Base-by-base conservation (phyloP, 148 eudicot species). In the Hydrangea macrophylla region DNA sequence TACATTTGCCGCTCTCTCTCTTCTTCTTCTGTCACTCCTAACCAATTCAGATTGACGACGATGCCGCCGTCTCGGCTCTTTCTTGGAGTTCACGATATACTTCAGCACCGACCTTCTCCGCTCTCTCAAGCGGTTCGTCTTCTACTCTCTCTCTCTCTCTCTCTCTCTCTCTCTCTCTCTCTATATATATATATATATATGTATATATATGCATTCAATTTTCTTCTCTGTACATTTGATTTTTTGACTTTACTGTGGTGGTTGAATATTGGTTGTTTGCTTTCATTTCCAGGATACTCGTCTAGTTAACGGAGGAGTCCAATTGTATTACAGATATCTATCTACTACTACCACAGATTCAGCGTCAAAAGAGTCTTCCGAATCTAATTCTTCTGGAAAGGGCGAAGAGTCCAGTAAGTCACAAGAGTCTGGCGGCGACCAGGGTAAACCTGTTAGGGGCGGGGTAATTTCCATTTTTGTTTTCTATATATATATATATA, bases 381-480 rank as follows among this genome's bases (percentile, higher is more conserved):
- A 78, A 61, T 67, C 61, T 8, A 23, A 56, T 20, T 67, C 84
- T 20, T 67, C 84, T 22, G 79, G 75, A 22, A 80, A 65, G 37
- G 77, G 75, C 11, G 65, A 72, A 10, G 61, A 78, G 30, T 78
- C 93, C n/a, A 80, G 72, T 39, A 84, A 78, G 40, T 87, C 92
- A 9, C 60, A 80, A 12, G 73, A 80, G 75, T 31, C 67, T 51
- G 73, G 79, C 27, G 73, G 79, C 27, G 82, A 86, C 78, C 84
- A 84, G 48, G 98, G 86, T n/a, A 88, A 88, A 59, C 51, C 95
- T 64, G 60, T 88, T 69, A 90, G 98, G 36, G 96, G 98, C 73
- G 87, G 88, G 90, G 98, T 93, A 83, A 65, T 55, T 70, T 20
- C 56, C 31, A 20, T 28, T 11, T 7, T 25, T 22, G 9, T 3